Conservation (phyloP, 2,329 filamentous ascomycete species). For the Cladosporium sp. region DNA sequence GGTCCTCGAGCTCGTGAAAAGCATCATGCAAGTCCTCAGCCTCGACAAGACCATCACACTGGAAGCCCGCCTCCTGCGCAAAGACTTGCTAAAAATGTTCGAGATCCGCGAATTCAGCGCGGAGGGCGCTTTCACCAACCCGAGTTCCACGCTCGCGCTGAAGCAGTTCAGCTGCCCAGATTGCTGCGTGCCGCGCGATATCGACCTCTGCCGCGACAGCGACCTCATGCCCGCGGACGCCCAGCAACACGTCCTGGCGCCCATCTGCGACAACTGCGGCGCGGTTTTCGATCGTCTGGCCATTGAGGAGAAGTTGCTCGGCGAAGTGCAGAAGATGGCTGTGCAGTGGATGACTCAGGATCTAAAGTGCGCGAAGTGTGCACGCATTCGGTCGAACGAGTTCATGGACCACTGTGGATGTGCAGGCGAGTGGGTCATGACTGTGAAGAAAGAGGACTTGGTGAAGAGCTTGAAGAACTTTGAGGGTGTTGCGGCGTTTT, state of each 20-base stretch:
- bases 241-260: conserved; percentile 25
- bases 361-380: conserved; percentile 76
- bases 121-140: conserved; percentile 86
- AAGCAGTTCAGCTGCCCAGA: conserved; percentile 80
- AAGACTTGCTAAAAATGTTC: conserved; percentile 85
- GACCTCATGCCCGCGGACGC: conserved; percentile 63
- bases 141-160: conserved; percentile 72
- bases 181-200: conserved; percentile 84
- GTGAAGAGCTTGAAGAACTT: conserved; percentile 68
- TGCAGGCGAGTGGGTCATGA: conserved; percentile 80
- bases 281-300: conserved; percentile 74
- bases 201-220: conserved; percentile 90
- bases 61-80: conserved; percentile 83
- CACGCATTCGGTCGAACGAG: conserved; percentile 73
- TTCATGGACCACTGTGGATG: conserved; percentile 97
- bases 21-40: conserved; percentile 86
- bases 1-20: conserved; percentile 87
- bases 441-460: conserved; percentile 67
- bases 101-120: conserved; percentile 92
- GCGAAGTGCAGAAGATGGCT: conserved; percentile 71
- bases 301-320: conserved; percentile 82
- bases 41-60: conserved; percentile 88
- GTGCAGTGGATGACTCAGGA: conserved; percentile 88
- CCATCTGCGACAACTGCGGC: conserved; percentile 70
- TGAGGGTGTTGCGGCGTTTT: conserved; percentile 73